Evolutionary conservation across 306 rosid genomes (phyloP).

Genomic region (Inga laurina): DNA sequence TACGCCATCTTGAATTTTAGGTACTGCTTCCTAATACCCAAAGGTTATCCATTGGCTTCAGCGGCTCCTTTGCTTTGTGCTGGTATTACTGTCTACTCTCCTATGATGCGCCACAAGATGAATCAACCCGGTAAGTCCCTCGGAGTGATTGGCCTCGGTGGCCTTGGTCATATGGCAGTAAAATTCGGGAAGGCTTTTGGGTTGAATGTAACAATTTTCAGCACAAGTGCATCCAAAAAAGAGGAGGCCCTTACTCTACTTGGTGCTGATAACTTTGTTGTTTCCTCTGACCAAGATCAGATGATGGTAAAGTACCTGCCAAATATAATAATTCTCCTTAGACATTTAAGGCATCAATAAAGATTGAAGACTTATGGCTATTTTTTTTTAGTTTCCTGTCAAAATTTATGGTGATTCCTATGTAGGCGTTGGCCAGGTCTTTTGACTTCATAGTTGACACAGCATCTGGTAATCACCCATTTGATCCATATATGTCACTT

Average conservation of each 20-base stretch:
- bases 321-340: too few relatives aligned
- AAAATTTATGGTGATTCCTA: conserved; percentile 20
- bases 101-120: background rate
- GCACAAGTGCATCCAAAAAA: conserved; percentile 85
- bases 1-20: conserved; percentile 52
- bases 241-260: conserved; percentile 73
- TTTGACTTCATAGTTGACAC: conserved; percentile 77
- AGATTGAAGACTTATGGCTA: background rate
- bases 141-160: background rate
- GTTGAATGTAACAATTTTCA: conserved; percentile 64
- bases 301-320: conserved; percentile 52
- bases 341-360: background rate
- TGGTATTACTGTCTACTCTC: conserved; percentile 37
- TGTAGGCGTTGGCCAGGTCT: conserved; percentile 62
- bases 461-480: conserved; percentile 83
- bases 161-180: background rate
- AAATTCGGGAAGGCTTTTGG: background rate
- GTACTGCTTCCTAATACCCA: conserved; percentile 80
- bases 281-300: conserved; percentile 72
- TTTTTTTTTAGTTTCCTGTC: background rate
- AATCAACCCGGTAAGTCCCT: background rate
- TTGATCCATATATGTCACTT: conserved; percentile 78
- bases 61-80: conserved; percentile 98
- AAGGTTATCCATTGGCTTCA: conserved; percentile 72
- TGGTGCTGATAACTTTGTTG: conserved; percentile 77